Evolutionary conservation across 208 protist species (phyloP).

Genomic region (Acanthamoeba royreba): DNA sequence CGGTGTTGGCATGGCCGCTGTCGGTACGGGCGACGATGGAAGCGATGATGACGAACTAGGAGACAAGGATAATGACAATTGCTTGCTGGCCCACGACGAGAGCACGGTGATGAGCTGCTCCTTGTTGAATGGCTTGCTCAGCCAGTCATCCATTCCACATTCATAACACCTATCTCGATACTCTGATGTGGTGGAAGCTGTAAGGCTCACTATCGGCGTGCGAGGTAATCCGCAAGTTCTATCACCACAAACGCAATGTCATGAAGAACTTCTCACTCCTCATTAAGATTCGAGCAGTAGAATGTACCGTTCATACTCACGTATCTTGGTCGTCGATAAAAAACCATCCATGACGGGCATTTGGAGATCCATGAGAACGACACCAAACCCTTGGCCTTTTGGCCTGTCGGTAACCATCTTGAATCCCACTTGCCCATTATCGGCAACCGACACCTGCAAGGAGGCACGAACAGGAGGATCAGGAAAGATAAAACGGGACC

Average conservation of each 20-base stretch:
- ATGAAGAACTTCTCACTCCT: background rate
- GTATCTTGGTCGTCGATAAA: background rate
- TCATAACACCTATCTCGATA: background rate
- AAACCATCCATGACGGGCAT: slow-evolving; percentile 32
- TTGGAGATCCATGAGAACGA: background rate
- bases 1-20: too few relatives aligned
- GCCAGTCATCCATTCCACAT: background rate
- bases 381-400: background rate
- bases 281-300: background rate
- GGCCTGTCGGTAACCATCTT: background rate
- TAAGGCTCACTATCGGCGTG: background rate
- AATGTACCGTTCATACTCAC: background rate
- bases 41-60: background rate
- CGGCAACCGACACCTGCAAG: background rate
- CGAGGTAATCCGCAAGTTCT: background rate
- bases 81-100: background rate
- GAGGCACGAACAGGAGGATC: background rate
- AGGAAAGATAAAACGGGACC: background rate
- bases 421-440: background rate
- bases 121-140: background rate
- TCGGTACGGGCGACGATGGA: background rate
- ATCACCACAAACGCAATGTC: background rate
- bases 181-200: background rate
- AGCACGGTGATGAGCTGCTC: background rate
- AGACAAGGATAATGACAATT: background rate